Evolutionary conservation across 768 basidiomycete species (phyloP).

Genomic region (Porpolomopsis calyptriformis): DNA sequence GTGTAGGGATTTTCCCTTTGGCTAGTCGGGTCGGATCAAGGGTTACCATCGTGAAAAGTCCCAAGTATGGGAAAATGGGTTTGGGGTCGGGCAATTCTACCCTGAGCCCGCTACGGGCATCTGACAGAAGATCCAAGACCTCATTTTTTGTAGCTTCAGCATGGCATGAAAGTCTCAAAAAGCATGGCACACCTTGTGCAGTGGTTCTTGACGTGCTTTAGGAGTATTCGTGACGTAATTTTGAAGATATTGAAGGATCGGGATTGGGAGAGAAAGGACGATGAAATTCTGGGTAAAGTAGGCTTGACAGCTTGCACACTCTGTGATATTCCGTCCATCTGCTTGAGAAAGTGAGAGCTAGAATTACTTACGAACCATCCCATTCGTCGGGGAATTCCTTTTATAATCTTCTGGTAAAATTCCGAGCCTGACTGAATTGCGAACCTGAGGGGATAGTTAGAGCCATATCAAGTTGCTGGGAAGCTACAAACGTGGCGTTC

Average conservation of each 20-base stretch:
- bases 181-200: constrained; percentile 8
- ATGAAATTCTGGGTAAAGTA: constrained; percentile 8
- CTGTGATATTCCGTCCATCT: constrained; percentile 5
- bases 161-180: neutral
- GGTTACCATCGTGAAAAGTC: constrained; percentile 3
- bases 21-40: neutral
- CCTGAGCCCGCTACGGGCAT: neutral
- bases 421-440: constrained; percentile 6
- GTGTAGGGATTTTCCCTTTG: neutral
- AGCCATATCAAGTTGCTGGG: neutral
- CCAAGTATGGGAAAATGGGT: constrained; percentile 1
- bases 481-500: neutral
- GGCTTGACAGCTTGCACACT: constrained; percentile 9
- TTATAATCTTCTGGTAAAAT: constrained; percentile 7
- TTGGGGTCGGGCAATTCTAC: constrained; percentile 2
- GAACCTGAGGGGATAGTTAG: constrained; percentile 5
- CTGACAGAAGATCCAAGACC: constrained; percentile 2
- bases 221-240: constrained; percentile 5
- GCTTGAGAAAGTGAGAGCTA: neutral
- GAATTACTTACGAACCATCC: constrained; percentile 9
- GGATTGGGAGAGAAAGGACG: constrained; percentile 10
- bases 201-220: constrained; percentile 4
- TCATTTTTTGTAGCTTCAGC: constrained; percentile 5
- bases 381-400: constrained; percentile 8
- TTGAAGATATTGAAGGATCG: constrained; percentile 7